phyloP scores from a whole-genome alignment of 2,329 filamentous ascomycete species.

The Ascochyta pisi region DNA sequence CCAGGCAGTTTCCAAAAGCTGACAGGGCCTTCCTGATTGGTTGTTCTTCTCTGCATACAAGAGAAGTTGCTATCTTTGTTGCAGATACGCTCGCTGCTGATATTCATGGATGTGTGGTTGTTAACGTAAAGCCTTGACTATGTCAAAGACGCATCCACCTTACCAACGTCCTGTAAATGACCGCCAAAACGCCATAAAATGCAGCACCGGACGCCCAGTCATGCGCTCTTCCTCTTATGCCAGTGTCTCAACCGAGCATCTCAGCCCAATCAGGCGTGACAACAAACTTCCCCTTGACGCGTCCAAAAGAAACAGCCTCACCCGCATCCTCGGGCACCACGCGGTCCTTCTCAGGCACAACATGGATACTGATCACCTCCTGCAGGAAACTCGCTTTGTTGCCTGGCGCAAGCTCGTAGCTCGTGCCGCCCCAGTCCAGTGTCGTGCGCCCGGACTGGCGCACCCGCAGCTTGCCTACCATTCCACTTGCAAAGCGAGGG shows the following conservation, averaged over 20 bases:
- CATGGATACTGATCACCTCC: constrained; percentile 59
- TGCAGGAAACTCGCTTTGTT: constrained; percentile 65
- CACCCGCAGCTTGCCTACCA: constrained; percentile 67
- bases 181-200: too few species aligned
- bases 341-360: constrained; percentile 45
- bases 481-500: constrained; percentile 57
- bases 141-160: too few species aligned
- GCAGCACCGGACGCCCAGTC: too few species aligned
- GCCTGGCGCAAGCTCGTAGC: constrained; percentile 64
- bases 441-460: constrained; percentile 68
- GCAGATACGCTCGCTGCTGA: too few species aligned
- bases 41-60: too few species aligned
- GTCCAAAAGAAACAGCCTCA: constrained; percentile 63
- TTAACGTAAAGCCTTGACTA: too few species aligned
- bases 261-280: constrained; percentile 67
- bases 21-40: too few species aligned
- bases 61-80: too few species aligned
- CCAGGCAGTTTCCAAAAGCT: too few species aligned
- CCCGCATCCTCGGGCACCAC: constrained; percentile 47
- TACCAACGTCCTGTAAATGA: too few species aligned
- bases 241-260: constrained; percentile 49
- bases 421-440: constrained; percentile 68
- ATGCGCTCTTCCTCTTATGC: too few species aligned
- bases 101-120: too few species aligned
- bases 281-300: constrained; percentile 70